Evolutionary conservation across 83 land plant genomes (phyloP).

Genomic region (Larix sibirica): DNA sequence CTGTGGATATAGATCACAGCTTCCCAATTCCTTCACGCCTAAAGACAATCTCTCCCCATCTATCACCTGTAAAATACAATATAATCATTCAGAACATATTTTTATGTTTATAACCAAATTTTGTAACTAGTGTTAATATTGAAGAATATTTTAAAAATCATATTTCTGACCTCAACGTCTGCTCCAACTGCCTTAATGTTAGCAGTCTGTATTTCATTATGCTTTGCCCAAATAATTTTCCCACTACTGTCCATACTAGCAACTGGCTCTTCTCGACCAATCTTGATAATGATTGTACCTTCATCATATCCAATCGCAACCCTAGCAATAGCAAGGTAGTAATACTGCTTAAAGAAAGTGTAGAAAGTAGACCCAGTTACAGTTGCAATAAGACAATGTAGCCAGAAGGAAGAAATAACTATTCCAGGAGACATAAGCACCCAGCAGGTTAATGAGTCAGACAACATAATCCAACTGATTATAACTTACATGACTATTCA

Average conservation of each 20-base stretch:
- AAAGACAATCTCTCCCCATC: slow-evolving; percentile 94
- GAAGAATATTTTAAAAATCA: neutral
- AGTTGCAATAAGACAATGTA: neutral
- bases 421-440: neutral
- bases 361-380: neutral
- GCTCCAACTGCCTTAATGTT: slow-evolving; percentile 81
- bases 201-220: slow-evolving; percentile 92
- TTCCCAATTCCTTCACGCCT: slow-evolving; percentile 93
- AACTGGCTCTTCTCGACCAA: slow-evolving; percentile 91
- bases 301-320: slow-evolving; percentile 95
- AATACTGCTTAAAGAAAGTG: slow-evolving; percentile 1
- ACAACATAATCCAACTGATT: neutral
- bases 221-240: slow-evolving; percentile 96
- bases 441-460: neutral
- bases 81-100: neutral
- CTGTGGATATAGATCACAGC: slow-evolving; percentile 99
- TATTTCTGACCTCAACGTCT: slow-evolving; percentile 59
- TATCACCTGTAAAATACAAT: slow-evolving; percentile 50
- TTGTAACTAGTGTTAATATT: neutral
- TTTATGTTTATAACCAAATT: neutral
- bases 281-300: slow-evolving; percentile 93
- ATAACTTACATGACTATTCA: neutral
- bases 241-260: slow-evolving; percentile 95
- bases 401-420: neutral
- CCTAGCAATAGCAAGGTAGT: slow-evolving; percentile 35